These are phyloP conservation scores for Penicillium daleae DNA, from an alignment of 495 filamentous ascomycete species.

Conservation along the genomic window DNA sequence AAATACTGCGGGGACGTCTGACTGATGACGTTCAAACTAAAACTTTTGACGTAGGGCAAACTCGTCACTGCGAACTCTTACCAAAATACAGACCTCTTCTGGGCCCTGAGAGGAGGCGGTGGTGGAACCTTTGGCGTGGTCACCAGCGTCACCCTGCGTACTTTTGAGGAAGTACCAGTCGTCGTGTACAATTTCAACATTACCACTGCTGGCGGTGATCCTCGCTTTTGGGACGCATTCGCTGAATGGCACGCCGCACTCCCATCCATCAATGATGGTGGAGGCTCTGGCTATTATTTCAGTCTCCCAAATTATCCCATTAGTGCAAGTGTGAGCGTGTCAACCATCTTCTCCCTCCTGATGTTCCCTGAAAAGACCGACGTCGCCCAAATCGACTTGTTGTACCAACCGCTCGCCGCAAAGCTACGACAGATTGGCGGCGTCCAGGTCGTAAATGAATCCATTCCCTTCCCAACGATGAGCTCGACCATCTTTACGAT, in stretches of 20 bases:
- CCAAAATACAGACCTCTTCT: conserved; percentile 59
- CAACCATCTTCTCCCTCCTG: conserved; percentile 17
- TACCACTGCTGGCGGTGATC: conserved; percentile 17
- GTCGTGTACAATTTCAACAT: conserved; percentile 40
- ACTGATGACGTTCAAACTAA: neutral
- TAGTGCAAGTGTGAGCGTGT: conserved; percentile 15
- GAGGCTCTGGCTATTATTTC: conserved; percentile 44
- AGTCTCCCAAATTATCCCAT: conserved; percentile 30
- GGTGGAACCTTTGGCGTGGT: conserved; percentile 56
- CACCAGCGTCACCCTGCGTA: conserved; percentile 48
- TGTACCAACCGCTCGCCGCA: conserved; percentile 24
- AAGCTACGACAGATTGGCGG: conserved; percentile 23
- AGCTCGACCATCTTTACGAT: conserved; percentile 22
- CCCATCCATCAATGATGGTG: conserved; percentile 35
- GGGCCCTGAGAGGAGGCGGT: conserved; percentile 51
- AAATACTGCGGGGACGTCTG: neutral
- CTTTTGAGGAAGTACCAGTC: conserved; percentile 40
- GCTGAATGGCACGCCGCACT: conserved; percentile 35
- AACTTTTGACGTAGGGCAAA: conserved; percentile 33
- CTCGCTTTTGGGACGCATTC: conserved; percentile 39
- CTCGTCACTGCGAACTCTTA: conserved; percentile 42
- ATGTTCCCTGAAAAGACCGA: conserved; percentile 36
- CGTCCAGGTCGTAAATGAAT: conserved; percentile 19
- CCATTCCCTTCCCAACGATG: conserved; percentile 24
- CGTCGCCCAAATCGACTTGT: conserved; percentile 13